A percentile compares a stretch with the other conserved stretches of the same genome.
These are phyloP conservation scores for Trichoderma koningiopsis DNA, from an alignment of 2,329 filamentous ascomycete genomes.

Conservation along the genomic window DNA sequence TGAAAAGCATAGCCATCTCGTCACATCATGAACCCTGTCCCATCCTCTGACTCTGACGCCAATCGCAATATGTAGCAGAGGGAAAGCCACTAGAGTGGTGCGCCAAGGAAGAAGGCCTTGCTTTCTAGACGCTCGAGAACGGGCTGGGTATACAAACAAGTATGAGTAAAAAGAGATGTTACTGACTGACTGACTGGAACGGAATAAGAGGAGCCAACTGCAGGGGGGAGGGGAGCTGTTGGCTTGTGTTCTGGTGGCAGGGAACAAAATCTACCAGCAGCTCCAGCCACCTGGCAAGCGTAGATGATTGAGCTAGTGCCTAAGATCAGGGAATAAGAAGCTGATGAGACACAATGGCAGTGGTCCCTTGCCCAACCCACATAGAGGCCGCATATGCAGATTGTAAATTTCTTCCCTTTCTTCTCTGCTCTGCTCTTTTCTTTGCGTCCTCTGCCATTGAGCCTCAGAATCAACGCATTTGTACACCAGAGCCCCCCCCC, in stretches of 20 bases:
- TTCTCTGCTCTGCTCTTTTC: background rate
- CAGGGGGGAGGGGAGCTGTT: constrained; percentile 3
- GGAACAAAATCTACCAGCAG: background rate
- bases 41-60: background rate
- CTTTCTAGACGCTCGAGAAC: background rate
- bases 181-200: background rate
- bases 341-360: background rate
- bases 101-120: background rate
- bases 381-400: background rate
- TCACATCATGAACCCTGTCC: constrained; percentile 1
- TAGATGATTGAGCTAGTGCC: background rate
- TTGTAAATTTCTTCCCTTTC: background rate
- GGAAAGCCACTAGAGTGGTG: background rate
- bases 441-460: background rate
- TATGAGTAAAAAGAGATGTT: background rate
- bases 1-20: background rate
- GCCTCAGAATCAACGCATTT: background rate
- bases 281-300: constrained; percentile 1
- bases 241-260: background rate
- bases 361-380: background rate
- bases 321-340: background rate
- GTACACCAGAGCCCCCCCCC: background rate
- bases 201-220: constrained; percentile 12
- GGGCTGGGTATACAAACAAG: background rate
- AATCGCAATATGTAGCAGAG: constrained; percentile 7